Conservation (phyloP, 768 basidiomycete genomes). For the Suillus variegatus region DNA sequence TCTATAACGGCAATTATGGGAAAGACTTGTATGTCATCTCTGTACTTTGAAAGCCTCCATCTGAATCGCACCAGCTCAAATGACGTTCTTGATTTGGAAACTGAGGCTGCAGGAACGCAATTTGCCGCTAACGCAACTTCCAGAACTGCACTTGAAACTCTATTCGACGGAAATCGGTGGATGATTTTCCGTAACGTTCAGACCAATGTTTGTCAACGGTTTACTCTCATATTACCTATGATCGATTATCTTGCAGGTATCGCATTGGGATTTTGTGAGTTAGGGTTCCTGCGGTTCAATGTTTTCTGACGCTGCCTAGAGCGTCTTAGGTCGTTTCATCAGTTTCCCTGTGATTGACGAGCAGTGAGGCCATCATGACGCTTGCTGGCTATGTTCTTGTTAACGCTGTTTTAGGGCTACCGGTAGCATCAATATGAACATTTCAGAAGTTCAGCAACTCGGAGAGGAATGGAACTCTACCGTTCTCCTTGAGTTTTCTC, state of each 20-base stretch:
- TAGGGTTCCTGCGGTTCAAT: not conserved
- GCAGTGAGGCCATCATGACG: slow-evolving; percentile 34
- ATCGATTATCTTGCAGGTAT: slow-evolving; percentile 9
- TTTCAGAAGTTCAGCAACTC: slow-evolving; percentile 50
- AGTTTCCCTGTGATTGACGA: slow-evolving; percentile 57
- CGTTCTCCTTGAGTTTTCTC: slow-evolving; percentile 40
- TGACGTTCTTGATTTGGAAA: slow-evolving; percentile 62
- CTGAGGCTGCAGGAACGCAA: slow-evolving; percentile 57
- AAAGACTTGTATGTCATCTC: slow-evolving; percentile 42
- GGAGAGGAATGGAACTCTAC: slow-evolving; percentile 54
- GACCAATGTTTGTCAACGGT: slow-evolving; percentile 39
- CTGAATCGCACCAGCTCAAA: slow-evolving; percentile 46
- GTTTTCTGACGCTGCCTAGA: slow-evolving; percentile 38
- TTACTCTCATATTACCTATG: not conserved
- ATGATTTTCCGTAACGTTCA: slow-evolving; percentile 65
- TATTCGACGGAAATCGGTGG: slow-evolving; percentile 65
- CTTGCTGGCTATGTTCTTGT: slow-evolving; percentile 7
- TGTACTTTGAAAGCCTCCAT: not conserved
- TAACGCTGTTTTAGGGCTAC: slow-evolving; percentile 47
- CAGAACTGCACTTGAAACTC: slow-evolving; percentile 50
- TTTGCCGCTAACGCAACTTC: slow-evolving; percentile 49
- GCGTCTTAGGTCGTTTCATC: slow-evolving; percentile 64
- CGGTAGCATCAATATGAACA: slow-evolving; percentile 54
- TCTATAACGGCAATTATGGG: slow-evolving; percentile 75
- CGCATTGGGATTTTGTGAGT: slow-evolving; percentile 77